A percentile compares a stretch with the other conserved stretches of the same genome.
Conservation (phyloP, 2,329 filamentous ascomycete genomes). For the Eutypa lata region DNA sequence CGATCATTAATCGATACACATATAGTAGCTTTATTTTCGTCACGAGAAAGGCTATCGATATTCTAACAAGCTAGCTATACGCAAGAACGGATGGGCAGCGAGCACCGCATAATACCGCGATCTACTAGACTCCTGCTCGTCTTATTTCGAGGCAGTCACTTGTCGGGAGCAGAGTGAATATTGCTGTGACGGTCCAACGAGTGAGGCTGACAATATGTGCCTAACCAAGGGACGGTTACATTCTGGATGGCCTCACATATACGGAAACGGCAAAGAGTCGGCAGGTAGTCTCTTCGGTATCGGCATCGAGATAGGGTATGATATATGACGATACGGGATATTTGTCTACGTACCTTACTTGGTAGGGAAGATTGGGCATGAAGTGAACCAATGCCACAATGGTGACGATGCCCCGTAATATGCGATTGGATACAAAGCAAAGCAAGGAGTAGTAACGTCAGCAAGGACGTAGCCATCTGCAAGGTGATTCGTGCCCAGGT, state of each 20-base stretch:
- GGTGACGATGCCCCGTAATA: neutral
- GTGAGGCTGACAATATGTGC: neutral
- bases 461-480: neutral
- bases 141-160: neutral
- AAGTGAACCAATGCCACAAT: neutral
- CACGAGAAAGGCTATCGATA: no score
- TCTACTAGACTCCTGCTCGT: no score
- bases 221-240: neutral
- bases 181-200: neutral
- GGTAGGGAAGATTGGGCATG: slow-evolving; percentile 1
- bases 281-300: neutral
- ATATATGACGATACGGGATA: neutral
- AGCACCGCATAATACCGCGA: no score
- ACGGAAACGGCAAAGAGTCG: neutral
- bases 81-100: no score
- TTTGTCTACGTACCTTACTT: neutral
- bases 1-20: neutral
- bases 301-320: neutral
- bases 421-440: neutral
- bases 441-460: neutral
- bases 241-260: neutral
- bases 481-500: slow-evolving; percentile 11
- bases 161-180: neutral
- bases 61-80: no score
- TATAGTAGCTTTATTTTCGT: no score